These are phyloP conservation scores for Aspergillus ostianus DNA, from an alignment of 495 filamentous ascomycete genomes.

Conservation along the genomic window DNA sequence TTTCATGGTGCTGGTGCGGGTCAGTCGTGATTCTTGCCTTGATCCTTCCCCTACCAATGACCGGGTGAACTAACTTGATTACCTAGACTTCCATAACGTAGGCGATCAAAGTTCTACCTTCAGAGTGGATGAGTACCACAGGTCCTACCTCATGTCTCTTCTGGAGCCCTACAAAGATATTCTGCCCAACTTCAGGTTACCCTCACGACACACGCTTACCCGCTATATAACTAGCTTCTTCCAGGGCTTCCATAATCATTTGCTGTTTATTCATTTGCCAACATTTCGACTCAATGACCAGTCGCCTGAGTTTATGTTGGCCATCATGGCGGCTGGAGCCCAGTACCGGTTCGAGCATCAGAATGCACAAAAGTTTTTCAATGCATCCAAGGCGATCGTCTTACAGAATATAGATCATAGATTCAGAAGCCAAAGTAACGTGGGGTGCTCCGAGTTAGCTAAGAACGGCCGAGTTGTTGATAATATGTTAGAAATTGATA, in stretches of 20 bases:
- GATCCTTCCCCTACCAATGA: not conserved
- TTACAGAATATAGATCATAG: slow-evolving; percentile 18
- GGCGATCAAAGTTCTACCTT: not conserved
- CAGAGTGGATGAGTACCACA: slow-evolving; percentile 4
- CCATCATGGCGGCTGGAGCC: slow-evolving; percentile 6
- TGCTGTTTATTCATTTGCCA: slow-evolving; percentile 15
- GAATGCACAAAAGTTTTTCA: slow-evolving; percentile 6
- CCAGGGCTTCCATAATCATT: slow-evolving; percentile 11
- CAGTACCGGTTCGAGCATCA: slow-evolving; percentile 17
- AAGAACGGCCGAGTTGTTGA: not conserved
- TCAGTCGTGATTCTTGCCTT: not conserved
- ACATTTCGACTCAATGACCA: slow-evolving; percentile 7
- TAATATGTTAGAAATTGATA: not conserved
- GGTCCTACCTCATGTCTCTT: not conserved
- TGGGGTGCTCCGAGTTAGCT: too few species aligned
- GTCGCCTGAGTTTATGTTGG: slow-evolving; percentile 8
- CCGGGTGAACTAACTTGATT: not conserved
- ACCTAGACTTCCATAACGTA: slow-evolving; percentile 1
- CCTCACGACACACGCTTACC: slow-evolving; percentile 12
- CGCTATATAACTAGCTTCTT: slow-evolving; percentile 14
- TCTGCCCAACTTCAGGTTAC: slow-evolving; percentile 2
- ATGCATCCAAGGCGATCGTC: slow-evolving; percentile 21
- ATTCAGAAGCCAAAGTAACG: too few species aligned
- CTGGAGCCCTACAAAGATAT: slow-evolving; percentile 2
- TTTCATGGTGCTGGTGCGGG: slow-evolving; percentile 4